Conservation (phyloP, 805 yeast species). For the Clavispora phyllophila region DNA sequence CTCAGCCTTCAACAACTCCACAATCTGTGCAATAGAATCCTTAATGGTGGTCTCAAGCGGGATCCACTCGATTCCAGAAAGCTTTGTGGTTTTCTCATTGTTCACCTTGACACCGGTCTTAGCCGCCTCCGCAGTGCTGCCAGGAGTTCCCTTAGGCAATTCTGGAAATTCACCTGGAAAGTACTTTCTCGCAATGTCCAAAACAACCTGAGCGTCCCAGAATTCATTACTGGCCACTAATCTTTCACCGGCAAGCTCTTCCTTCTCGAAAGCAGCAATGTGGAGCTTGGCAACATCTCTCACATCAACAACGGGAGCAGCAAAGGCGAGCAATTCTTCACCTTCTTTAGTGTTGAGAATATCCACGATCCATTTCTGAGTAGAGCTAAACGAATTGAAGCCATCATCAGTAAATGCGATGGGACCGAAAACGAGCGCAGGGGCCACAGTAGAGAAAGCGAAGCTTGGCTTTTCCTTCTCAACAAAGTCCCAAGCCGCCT, state of each 20-base stretch:
- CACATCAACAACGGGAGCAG: constrained; percentile 12
- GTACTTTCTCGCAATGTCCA: constrained; percentile 17
- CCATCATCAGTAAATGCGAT: constrained; percentile 36
- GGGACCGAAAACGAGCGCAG: constrained; percentile 48
- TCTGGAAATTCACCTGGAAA: constrained; percentile 18
- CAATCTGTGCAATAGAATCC: not conserved
- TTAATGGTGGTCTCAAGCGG: not conserved
- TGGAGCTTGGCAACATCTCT: constrained; percentile 19
- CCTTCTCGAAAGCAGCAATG: constrained; percentile 16
- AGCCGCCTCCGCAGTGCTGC: not conserved
- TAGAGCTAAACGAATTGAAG: constrained; percentile 19
- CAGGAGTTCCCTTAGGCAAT: constrained; percentile 16
- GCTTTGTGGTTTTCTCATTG: not conserved
- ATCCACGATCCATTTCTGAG: constrained; percentile 11
- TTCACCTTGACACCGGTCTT: not conserved
- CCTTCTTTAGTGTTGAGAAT: not conserved
- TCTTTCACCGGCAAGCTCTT: constrained; percentile 9
- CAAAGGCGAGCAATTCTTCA: not conserved
- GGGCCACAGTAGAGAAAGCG: constrained; percentile 36
- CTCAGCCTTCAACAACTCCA: not conserved
- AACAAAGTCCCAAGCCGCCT: constrained; percentile 47
- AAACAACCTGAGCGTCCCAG: constrained; percentile 16
- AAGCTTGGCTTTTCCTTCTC: constrained; percentile 34
- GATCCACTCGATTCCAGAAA: not conserved
- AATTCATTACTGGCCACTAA: constrained; percentile 16